A percentile compares a stretch with the other conserved stretches of the same genome.
phyloP scores from a whole-genome alignment of 495 filamentous ascomycete genomes.

The Extremus antarcticus region DNA sequence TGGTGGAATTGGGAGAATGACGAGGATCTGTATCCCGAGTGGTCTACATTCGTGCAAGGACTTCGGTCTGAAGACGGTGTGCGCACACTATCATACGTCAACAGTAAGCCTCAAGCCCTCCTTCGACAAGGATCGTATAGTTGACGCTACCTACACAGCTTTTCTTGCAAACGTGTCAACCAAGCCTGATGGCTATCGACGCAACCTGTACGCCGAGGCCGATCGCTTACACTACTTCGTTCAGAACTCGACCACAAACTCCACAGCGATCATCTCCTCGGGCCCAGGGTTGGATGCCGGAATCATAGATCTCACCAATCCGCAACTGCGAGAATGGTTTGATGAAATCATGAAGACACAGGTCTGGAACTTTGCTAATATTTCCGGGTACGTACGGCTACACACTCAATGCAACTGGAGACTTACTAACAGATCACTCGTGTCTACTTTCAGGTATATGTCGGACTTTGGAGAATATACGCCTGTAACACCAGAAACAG shows the following conservation, averaged over 20 bases:
- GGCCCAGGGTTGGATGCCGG: conserved; percentile 2
- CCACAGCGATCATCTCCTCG: conserved; percentile 1
- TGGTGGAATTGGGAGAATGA: conserved; percentile 7
- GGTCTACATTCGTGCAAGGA: conserved; percentile 1
- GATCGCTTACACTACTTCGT: not conserved
- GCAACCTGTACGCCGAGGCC: conserved; percentile 4
- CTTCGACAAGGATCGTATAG: not conserved
- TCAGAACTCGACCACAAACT: conserved; percentile 1
- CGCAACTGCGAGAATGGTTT: not conserved
- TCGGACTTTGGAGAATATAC: conserved; percentile 6
- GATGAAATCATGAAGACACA: not conserved
- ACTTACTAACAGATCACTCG: too few species aligned
- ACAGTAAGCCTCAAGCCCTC: not conserved
- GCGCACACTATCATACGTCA: conserved; percentile 1
- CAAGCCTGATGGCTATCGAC: not conserved
- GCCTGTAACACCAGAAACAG: not conserved
- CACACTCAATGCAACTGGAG: too few species aligned
- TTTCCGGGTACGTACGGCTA: not conserved
- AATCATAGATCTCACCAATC: conserved; percentile 4
- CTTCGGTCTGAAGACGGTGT: not conserved
- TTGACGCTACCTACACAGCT: not conserved
- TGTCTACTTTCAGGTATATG: not conserved
- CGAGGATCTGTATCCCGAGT: not conserved
- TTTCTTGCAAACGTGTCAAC: not conserved
- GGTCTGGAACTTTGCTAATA: conserved; percentile 1